phyloP scores from a whole-genome alignment of 805 yeast genomes.

The Candida oleophila region DNA sequence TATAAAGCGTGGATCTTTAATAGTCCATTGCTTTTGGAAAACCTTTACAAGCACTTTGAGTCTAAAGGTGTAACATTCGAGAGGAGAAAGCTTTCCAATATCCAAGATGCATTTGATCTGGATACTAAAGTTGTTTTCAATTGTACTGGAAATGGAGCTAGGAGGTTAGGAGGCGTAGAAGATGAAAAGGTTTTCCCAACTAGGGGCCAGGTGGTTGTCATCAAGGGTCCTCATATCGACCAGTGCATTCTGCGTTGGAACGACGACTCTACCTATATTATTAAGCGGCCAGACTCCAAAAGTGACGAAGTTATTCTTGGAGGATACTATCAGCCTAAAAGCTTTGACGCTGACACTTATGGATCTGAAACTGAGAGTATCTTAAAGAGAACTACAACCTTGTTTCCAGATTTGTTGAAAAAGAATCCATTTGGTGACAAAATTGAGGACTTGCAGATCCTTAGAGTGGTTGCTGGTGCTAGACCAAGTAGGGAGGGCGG shows the following conservation, averaged over 20 bases:
- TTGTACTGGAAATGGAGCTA: slow-evolving; percentile 27
- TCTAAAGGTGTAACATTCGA: slow-evolving; percentile 13
- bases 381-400: slow-evolving; percentile 13
- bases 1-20: slow-evolving; percentile 17
- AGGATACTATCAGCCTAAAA: slow-evolving; percentile 19
- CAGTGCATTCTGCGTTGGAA: slow-evolving; percentile 20
- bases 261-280: slow-evolving; percentile 20
- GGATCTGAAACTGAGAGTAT: slow-evolving; percentile 19
- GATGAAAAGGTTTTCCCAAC: slow-evolving; percentile 19
- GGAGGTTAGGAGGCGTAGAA: slow-evolving; percentile 16
- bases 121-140: slow-evolving; percentile 18
- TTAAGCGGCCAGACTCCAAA: slow-evolving; percentile 21
- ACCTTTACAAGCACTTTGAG: slow-evolving; percentile 11
- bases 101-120: slow-evolving; percentile 16
- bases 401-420: slow-evolving; percentile 17
- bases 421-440: slow-evolving; percentile 8
- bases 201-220: slow-evolving; percentile 27
- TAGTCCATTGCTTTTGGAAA: slow-evolving; percentile 18
- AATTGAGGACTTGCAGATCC: slow-evolving; percentile 18
- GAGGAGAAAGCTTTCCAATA: slow-evolving; percentile 10
- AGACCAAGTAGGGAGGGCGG: slow-evolving; percentile 27
- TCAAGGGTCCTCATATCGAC: slow-evolving; percentile 23
- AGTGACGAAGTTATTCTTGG: slow-evolving; percentile 17
- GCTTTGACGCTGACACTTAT: slow-evolving; percentile 16
- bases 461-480: slow-evolving; percentile 21